A percentile compares a stretch with the other conserved stretches of the same genome.
Conservation (phyloP, 2,329 filamentous ascomycete genomes). For the Paecilomyces variotii region DNA sequence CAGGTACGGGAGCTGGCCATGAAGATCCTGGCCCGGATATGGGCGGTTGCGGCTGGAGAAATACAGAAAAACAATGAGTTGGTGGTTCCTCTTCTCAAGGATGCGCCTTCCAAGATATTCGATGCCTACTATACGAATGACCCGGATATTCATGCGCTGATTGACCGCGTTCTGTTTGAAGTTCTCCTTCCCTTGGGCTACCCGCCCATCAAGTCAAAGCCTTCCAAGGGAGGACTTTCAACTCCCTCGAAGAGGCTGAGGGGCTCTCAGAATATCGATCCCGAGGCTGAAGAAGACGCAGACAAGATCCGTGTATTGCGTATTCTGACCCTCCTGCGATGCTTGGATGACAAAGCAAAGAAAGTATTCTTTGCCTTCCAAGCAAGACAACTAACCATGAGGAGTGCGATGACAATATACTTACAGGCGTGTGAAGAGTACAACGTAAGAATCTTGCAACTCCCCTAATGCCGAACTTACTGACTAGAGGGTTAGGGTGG, state of each 20-base stretch:
- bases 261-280: conserved; percentile 25
- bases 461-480: conserved; percentile 1
- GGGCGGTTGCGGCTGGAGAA: conserved; percentile 87
- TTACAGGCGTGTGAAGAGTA: conserved; percentile 79
- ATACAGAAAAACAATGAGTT: conserved; percentile 74
- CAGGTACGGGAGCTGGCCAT: conserved; percentile 80
- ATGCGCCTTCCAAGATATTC: conserved; percentile 76
- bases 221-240: conserved; percentile 35
- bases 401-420: conserved; percentile 66
- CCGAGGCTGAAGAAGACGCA: conserved; percentile 32
- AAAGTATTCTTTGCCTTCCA: conserved; percentile 85
- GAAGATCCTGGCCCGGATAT: conserved; percentile 73
- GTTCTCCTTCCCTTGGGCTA: conserved; percentile 83
- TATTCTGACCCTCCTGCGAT: conserved; percentile 71
- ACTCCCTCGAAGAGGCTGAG: conserved; percentile 50
- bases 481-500: conserved; percentile 48
- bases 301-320: conserved; percentile 71
- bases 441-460: conserved; percentile 45
- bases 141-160: conserved; percentile 69
- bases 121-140: conserved; percentile 89
- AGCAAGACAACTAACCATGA: conserved; percentile 64
- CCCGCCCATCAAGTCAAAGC: conserved; percentile 58
- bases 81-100: conserved; percentile 65
- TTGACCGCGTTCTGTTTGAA: conserved; percentile 81
- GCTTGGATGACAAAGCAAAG: conserved; percentile 68